phyloP scores from a whole-genome alignment of 805 yeast species.

The Kodamaea restingae region DNA sequence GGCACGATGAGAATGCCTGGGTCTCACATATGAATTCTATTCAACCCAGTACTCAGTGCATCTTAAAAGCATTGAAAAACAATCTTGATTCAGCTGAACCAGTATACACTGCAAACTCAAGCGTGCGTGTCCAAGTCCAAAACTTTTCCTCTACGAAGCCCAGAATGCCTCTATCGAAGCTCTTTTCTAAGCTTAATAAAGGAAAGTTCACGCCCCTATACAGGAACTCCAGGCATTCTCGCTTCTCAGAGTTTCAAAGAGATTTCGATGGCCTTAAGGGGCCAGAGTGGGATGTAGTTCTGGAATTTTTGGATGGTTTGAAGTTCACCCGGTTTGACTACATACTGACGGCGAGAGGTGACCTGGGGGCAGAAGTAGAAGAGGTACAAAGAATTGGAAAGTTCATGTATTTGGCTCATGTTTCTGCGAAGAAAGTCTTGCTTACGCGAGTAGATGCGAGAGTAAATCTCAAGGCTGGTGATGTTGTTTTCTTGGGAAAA shows the following conservation, averaged over 20 bases:
- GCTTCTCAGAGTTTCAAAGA: constrained; percentile 5
- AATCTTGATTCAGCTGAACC: no score
- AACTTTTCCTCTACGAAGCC: no score
- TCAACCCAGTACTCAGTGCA: no score
- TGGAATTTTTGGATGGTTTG: not conserved
- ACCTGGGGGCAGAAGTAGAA: not conserved
- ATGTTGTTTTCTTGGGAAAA: constrained; percentile 7
- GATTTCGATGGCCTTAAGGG: not conserved
- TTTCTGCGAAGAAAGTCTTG: constrained; percentile 1
- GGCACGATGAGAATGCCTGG: no score
- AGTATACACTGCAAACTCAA: no score
- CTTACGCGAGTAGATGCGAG: constrained; percentile 9
- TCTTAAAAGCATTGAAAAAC: no score
- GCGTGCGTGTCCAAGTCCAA: no score
- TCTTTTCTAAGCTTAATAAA: not conserved
- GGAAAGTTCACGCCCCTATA: not conserved
- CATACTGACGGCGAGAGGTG: not conserved
- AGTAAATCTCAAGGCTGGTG: constrained; percentile 5
- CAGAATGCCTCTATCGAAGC: not conserved
- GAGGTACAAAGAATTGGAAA: constrained; percentile 7
- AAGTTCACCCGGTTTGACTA: not conserved
- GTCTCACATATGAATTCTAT: no score
- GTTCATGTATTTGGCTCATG: constrained; percentile 9
- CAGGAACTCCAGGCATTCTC: not conserved
- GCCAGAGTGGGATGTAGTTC: not conserved